Evolutionary conservation across 2,329 filamentous ascomycete genomes (phyloP), one percentile per base, ranked within the genome.

Genomic region (Trichophyton benhamiae): DNA sequence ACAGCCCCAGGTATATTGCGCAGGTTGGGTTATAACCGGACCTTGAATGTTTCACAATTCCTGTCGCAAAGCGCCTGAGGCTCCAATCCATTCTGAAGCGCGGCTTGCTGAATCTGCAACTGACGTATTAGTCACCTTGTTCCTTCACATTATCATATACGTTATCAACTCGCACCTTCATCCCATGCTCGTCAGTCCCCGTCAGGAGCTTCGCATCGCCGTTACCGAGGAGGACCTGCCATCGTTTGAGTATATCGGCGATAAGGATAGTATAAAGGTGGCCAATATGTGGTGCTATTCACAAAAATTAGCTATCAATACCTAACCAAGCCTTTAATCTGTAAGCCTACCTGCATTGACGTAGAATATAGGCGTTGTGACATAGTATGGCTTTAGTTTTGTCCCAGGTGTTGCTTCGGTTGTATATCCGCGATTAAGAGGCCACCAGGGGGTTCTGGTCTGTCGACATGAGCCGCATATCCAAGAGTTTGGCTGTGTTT

Each of bases 301-400:
- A 36, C 36, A 22, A 58, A 17, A 13, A 53, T 61, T 46, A 53
- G 49, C 15, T 62, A 20, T n/a, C 5, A 58, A 1, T 57, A 7
- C 58, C 57, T 58, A 42, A 49, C 33, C 42, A 33, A 33, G 15
- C 33, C 27, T 20, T 22, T 9, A 48, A 20, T 3, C 33, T 59
- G 33, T 60, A 49, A 17, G 66, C 78, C 67, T 77, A 91, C 89
- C 85, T 61, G 91, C 89, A 82, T 99, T 99, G 77, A 99, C 94
- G 75, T 99, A 99, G 79, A 97, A 99, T 62, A 99, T 99, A 1
- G 94, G 94, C 7, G 91, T 95, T 3, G 94, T 97, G 69, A 96
- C 81, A 79, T 97, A 99, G 78, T 87, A 96, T 7, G 92, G 91
- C 77, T 97, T 97, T 63, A 76, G 73, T 2, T 55, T 55, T 25